Conservation (phyloP, 345 rosid genomes). For the Rhizophora apiculata region DNA sequence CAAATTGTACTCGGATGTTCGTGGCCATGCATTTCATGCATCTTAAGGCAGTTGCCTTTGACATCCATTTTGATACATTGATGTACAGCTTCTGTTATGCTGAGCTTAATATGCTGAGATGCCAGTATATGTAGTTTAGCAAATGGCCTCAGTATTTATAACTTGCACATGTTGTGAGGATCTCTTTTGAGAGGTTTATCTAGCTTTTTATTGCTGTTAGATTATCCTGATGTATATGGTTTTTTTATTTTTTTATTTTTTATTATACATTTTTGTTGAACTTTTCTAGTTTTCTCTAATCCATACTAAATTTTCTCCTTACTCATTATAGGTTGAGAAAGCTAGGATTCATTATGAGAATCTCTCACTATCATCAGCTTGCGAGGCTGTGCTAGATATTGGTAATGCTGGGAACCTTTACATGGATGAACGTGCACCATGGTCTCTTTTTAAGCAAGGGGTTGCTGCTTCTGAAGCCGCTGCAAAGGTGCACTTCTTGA, state of each 20-base stretch:
- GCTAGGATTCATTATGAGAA: slow-evolving; percentile 60
- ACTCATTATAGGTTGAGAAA: slow-evolving; percentile 51
- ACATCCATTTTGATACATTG: too few species aligned
- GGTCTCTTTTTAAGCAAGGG: slow-evolving; percentile 90
- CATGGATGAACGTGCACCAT: slow-evolving; percentile 80
- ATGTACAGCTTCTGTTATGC: too few species aligned
- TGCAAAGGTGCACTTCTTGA: slow-evolving; percentile 55
- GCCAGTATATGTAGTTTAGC: too few species aligned
- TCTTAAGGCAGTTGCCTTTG: too few species aligned
- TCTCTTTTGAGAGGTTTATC: too few species aligned
- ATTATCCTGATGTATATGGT: not conserved
- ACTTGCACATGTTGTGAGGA: too few species aligned
- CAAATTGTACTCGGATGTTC: too few species aligned
- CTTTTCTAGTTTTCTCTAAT: not conserved
- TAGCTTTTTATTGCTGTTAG: too few species aligned
- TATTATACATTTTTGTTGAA: not conserved
- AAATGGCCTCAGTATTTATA: too few species aligned
- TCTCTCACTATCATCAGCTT: slow-evolving; percentile 70
- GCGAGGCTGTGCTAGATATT: slow-evolving; percentile 81
- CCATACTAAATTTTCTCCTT: not conserved
- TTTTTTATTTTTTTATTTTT: too few species aligned
- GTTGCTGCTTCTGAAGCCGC: slow-evolving; percentile 78
- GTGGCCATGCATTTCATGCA: too few species aligned
- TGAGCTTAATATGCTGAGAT: too few species aligned
- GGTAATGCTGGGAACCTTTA: slow-evolving; percentile 84